These are phyloP conservation scores for Acanthamoeba polyphaga DNA, from an alignment of 208 protist genomes.

Conservation along the genomic window DNA sequence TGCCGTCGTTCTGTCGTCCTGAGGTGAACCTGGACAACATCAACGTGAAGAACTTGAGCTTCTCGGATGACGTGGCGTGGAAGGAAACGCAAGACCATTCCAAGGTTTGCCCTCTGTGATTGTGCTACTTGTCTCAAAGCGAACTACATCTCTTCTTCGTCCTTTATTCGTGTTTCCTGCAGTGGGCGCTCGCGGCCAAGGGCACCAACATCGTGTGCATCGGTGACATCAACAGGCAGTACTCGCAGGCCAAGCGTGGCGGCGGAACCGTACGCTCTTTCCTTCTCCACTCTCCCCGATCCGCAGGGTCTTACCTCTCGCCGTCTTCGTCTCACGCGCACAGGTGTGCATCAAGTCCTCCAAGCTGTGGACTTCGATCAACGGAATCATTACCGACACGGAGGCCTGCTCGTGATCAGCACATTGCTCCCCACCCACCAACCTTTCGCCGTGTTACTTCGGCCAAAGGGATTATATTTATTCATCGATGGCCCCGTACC, in stretches of 20 bases:
- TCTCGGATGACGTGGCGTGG: conserved; percentile 10
- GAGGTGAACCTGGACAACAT: conserved; percentile 67
- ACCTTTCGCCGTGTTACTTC: too few species aligned
- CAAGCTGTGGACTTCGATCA: not conserved
- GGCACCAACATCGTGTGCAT: conserved; percentile 72
- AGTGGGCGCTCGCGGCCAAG: not conserved
- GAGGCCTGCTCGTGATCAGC: too few species aligned
- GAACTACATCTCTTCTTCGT: not conserved
- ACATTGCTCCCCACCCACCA: too few species aligned
- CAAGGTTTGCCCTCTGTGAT: conserved; percentile 78
- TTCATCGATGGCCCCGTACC: too few species aligned
- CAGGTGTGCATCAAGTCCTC: not conserved
- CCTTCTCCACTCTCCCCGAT: not conserved
- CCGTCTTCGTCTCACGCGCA: too few species aligned
- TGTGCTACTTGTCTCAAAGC: not conserved
- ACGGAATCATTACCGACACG: not conserved
- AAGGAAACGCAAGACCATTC: conserved; percentile 79
- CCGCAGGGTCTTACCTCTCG: not conserved
- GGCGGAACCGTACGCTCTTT: conserved; percentile 67
- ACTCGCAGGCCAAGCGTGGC: conserved; percentile 77
- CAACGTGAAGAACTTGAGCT: not conserved
- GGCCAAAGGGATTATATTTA: too few species aligned
- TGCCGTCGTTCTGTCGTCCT: conserved; percentile 76
- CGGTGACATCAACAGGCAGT: conserved; percentile 85
- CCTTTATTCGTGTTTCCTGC: not conserved